Conservation (phyloP, 1,284 basidiomycete genomes). For the Cerrena zonata region DNA sequence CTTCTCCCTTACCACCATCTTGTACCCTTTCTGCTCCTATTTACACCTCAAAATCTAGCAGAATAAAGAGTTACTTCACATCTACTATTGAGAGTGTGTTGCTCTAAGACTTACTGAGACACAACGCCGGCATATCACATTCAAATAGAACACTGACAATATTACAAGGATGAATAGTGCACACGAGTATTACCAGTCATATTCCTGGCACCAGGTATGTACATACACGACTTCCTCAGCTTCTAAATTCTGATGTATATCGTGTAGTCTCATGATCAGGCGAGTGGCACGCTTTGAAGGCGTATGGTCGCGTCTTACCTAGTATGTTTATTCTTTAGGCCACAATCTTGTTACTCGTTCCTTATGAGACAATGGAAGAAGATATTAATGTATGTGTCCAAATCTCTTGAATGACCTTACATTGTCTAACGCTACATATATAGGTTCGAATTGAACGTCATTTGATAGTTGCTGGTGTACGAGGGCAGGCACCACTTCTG, state of each 20-base stretch:
- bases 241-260: neutral
- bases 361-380: constrained; percentile 61
- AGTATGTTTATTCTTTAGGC: constrained; percentile 40
- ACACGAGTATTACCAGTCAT: constrained; percentile 31
- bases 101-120: neutral
- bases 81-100: neutral
- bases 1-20: neutral
- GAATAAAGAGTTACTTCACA: neutral
- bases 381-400: constrained; percentile 54
- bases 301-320: constrained; percentile 8
- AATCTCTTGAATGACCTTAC: neutral
- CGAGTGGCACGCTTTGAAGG: constrained; percentile 13
- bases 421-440: constrained; percentile 4
- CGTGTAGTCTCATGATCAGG: constrained; percentile 39
- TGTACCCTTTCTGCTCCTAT: neutral
- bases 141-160: too few species aligned
- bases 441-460: constrained; percentile 69
- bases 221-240: constrained; percentile 5
- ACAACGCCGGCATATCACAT: too few species aligned
- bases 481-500: constrained; percentile 59
- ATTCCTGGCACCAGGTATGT: constrained; percentile 43
- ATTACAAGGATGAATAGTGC: constrained; percentile 27
- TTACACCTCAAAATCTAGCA: neutral
- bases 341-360: constrained; percentile 70
- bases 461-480: constrained; percentile 64